Base-by-base conservation (phyloP, 208 protist genomes). In the Leishmania braziliensis region DNA sequence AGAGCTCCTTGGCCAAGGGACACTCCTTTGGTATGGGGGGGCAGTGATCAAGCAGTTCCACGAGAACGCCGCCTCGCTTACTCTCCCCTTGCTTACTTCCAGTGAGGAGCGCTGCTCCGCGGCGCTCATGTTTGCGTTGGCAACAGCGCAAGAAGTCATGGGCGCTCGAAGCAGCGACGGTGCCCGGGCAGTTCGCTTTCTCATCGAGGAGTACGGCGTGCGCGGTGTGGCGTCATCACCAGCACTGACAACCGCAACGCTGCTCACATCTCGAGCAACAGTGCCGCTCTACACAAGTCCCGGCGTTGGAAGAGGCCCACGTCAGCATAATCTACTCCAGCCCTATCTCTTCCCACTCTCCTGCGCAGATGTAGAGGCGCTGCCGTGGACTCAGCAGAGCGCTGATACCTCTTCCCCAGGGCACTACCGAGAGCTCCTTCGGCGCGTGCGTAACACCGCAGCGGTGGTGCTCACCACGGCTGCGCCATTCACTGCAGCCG, bases 41-140 rank as follows among this genome's bases (percentile, higher is more conserved):
- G 76, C 78, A 0, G 48, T 86, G 43, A 82, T 85, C 23, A 62
- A 69, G 36, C 81, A 84, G n/a, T 75, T 77, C 36, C 60, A 33
- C 46, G 74, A 79, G 1, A 51, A 58, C 53, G 65, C 53, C 33
- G 63, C 63, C 10, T 29, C n/a, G 36, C 62, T 78, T 16, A 10
- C 62, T 20, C 60, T 79, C 26, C 33, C 65, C 6, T 66, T 86
- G 0, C 65, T 86, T 36, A 74, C 77, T 1, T 3, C 56, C 26
- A 46, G 50, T 10, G 82, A 81, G 58, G 82, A 82, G 39, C 82
- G 82, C 53, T 51, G 63, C 56, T 73, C 56, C 3, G 63, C 82
- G 0, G 58, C 82, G 14, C 9, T 75, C 23, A 23, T 79, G 20
- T 86, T 86, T 56, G 78, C 73, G 29, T 46, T 86, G 2, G 53